Conservation (phyloP, 768 basidiomycete species). For the Pleurotus sapidus region DNA sequence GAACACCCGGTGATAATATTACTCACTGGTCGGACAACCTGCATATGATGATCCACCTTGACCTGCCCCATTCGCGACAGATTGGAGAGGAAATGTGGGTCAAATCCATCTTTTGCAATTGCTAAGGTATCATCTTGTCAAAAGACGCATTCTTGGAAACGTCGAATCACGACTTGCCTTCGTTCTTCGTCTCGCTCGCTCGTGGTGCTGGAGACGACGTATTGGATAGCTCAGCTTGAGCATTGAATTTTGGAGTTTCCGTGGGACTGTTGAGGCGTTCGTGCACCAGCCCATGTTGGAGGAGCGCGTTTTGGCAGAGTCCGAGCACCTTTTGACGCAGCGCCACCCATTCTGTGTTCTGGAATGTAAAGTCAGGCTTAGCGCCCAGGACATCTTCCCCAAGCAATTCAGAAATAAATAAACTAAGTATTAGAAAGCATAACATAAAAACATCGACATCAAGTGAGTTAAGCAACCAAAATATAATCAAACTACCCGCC, state of each 20-base stretch:
- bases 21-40: slow-evolving; percentile 45
- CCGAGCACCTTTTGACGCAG: slow-evolving; percentile 58
- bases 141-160: background rate
- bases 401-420: too few relatives aligned
- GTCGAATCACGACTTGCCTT: slow-evolving; percentile 31
- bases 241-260: slow-evolving; percentile 7
- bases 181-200: slow-evolving; percentile 50
- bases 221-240: too few relatives aligned
- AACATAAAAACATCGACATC: too few relatives aligned
- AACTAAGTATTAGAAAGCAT: too few relatives aligned
- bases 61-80: slow-evolving; percentile 66
- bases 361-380: too few relatives aligned
- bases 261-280: slow-evolving; percentile 25
- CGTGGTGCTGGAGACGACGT: slow-evolving; percentile 17
- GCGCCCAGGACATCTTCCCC: too few relatives aligned
- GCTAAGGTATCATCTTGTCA: slow-evolving; percentile 29
- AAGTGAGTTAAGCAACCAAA: too few relatives aligned
- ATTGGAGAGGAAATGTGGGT: slow-evolving; percentile 70
- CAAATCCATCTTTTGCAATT: slow-evolving; percentile 61
- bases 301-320: slow-evolving; percentile 47
- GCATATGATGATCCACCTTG: slow-evolving; percentile 63
- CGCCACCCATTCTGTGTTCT: slow-evolving; percentile 48
- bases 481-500: background rate
- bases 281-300: slow-evolving; percentile 47
- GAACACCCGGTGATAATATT: background rate